Percentiles rank a stretch among this genome's conserved stretches.
Conservation (phyloP, 306 rosid genomes). For the Vigna radiata region DNA sequence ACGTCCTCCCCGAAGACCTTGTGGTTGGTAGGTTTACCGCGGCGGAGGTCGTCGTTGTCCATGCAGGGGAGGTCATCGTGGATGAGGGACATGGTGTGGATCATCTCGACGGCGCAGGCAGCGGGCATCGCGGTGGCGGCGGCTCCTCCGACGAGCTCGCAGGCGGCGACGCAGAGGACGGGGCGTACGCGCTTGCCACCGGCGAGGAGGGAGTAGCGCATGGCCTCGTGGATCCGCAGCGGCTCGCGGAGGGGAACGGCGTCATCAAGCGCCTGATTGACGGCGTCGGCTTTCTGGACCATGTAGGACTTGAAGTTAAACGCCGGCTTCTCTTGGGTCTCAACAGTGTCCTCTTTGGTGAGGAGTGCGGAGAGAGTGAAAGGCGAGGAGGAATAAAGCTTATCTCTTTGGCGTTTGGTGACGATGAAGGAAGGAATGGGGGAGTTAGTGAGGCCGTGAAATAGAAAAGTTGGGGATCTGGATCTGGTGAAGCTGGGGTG, state of each 20-base stretch:
- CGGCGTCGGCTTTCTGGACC: slow-evolving; percentile 52
- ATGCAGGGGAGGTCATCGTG: slow-evolving; percentile 92
- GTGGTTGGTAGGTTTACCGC: slow-evolving; percentile 85
- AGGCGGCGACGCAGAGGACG: slow-evolving; percentile 76
- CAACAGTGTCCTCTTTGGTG: slow-evolving; percentile 53
- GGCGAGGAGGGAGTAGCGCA: slow-evolving; percentile 88
- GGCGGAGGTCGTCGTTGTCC: slow-evolving; percentile 93
- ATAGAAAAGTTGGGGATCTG: slow-evolving; percentile 50
- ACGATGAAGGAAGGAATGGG: slow-evolving; percentile 33
- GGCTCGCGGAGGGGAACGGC: slow-evolving; percentile 67
- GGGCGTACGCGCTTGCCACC: slow-evolving; percentile 88
- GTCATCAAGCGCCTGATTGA: slow-evolving; percentile 66
- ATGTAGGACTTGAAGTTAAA: slow-evolving; percentile 72
- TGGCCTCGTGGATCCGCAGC: slow-evolving; percentile 69
- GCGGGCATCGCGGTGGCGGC: slow-evolving; percentile 74
- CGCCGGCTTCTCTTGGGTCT: slow-evolving; percentile 39
- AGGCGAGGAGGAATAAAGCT: background rate
- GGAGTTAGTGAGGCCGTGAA: slow-evolving; percentile 38
- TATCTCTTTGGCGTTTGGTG: background rate
- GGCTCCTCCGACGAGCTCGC: slow-evolving; percentile 76
- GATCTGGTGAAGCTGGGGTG: slow-evolving; percentile 35
- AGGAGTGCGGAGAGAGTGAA: slow-evolving; percentile 56
- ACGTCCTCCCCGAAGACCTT: slow-evolving; percentile 86
- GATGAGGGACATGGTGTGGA: slow-evolving; percentile 89
- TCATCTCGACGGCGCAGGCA: slow-evolving; percentile 88